Base-by-base conservation (phyloP, 2,329 filamentous ascomycete species). In the Byssoonygena ceratinophila region DNA sequence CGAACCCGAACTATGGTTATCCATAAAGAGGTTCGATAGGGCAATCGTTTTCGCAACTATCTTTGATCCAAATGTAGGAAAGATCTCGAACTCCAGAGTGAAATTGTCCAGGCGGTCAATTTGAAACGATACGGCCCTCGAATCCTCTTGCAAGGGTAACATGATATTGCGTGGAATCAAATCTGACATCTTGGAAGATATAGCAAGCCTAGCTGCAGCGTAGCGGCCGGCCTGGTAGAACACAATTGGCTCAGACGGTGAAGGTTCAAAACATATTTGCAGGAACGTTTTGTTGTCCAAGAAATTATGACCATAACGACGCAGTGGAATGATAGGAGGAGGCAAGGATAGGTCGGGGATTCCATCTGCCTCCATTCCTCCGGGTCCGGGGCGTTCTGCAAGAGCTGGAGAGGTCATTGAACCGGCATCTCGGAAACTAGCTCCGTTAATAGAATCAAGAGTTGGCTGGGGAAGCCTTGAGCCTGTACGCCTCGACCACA, bases 201-300 rank as follows among this genome's bases (percentile, higher is more conserved):
- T 94, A 0, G 92, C 97, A 52, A 98, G 78, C 48, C 92, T 84
- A 49, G 92, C 88, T 18, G 92, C 92, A 16, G 92, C 92, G 63
- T 98, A 95, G 66, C 96, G 95, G 64, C 87, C 89, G 61, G 94
- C 87, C 64, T 96, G 91, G 72, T 97, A 96, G 71, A 98, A 98
- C n/a, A 86, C 72, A 48, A 98, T 83, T 0, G 92, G 86, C 46
- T 92, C 78, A 2, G 53, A 51, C 8, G 56, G 41, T 2, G 50
- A 39, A 12, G 55, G 52, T 48, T 91, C 87, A 62, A 98, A 97
- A 60, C 79, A 87, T 58, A 98, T 85, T 62, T 96, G 87, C 11
- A 98, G 83, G 58, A 96, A 94, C 0, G 90, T 94, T 72, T 97
- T 98, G 27, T 88, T 95, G 64, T 98, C 92, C 32, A 98, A 76